Evolutionary conservation across 1,284 basidiomycete species (phyloP).

Genomic region (Pseudozyma sp.): DNA sequence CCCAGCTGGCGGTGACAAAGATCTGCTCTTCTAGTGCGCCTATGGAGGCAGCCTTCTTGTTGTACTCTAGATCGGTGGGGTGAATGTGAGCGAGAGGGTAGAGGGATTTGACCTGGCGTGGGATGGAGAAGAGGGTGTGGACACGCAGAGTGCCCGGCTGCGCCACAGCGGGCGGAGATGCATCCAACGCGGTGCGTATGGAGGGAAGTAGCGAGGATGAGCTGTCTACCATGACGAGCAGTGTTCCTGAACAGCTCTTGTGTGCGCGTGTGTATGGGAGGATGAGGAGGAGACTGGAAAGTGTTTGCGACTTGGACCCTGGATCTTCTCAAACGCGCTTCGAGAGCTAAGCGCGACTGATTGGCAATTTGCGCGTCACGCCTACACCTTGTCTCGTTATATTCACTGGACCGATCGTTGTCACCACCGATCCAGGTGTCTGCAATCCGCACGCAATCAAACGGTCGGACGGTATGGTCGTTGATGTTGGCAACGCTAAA

Average conservation of each 20-base stretch:
- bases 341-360: too few relatives aligned
- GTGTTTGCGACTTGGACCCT: neutral
- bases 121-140: conserved; percentile 59
- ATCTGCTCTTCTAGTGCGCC: conserved; percentile 29
- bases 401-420: too few relatives aligned
- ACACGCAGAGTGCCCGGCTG: conserved; percentile 42
- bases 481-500: too few relatives aligned
- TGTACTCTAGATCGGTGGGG: conserved; percentile 36
- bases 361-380: too few relatives aligned
- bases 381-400: too few relatives aligned
- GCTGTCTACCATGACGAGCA: conserved; percentile 3
- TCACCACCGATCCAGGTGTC: too few relatives aligned
- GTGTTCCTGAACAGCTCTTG: neutral
- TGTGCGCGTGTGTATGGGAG: neutral
- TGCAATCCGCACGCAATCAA: too few relatives aligned
- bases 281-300: neutral
- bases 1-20: conserved; percentile 55
- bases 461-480: too few relatives aligned
- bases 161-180: conserved; percentile 32
- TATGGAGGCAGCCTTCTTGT: conserved; percentile 28
- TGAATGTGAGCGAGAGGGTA: conserved; percentile 66
- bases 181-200: conserved; percentile 20
- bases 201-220: conserved; percentile 28
- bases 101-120: conserved; percentile 55
- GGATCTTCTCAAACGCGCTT: too few relatives aligned